phyloP scores from a whole-genome alignment of 2,329 filamentous ascomycete species.

The Diaporthe australafricana region DNA sequence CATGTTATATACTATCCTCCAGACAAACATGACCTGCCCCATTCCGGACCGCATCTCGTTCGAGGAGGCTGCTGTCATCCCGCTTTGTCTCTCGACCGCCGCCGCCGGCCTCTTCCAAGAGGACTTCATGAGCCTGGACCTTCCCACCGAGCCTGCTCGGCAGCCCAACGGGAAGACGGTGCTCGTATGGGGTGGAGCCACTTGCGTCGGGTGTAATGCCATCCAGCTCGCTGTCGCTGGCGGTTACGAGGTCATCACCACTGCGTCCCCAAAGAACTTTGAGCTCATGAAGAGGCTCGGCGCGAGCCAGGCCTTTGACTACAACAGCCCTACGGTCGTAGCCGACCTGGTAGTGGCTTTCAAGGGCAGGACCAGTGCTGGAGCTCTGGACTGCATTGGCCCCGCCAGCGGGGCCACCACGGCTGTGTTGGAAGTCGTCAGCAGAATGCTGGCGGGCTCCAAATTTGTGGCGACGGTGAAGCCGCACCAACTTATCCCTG shows the following conservation, averaged over 20 bases:
- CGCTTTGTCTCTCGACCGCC: slow-evolving; percentile 45
- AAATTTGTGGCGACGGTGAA: not conserved
- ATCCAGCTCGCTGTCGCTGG: slow-evolving; percentile 55
- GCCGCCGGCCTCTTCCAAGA: slow-evolving; percentile 42
- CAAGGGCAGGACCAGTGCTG: not conserved
- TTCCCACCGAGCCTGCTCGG: slow-evolving; percentile 10
- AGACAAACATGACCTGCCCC: slow-evolving; percentile 7
- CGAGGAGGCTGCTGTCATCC: slow-evolving; percentile 43
- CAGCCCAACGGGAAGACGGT: slow-evolving; percentile 38
- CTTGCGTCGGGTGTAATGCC: slow-evolving; percentile 55
- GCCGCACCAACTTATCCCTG: not conserved
- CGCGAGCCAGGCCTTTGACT: slow-evolving; percentile 53
- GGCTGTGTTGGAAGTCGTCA: not conserved
- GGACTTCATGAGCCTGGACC: slow-evolving; percentile 39
- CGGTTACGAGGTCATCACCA: slow-evolving; percentile 56
- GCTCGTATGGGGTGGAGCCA: slow-evolving; percentile 61
- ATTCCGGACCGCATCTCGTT: slow-evolving; percentile 44
- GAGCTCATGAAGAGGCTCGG: slow-evolving; percentile 51
- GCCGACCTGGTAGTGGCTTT: slow-evolving; percentile 33
- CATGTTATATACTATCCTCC: slow-evolving; percentile 40
- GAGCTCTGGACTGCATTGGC: not conserved
- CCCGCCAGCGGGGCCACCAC: not conserved
- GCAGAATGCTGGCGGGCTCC: not conserved
- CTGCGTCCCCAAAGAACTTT: slow-evolving; percentile 52
- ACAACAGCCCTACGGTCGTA: slow-evolving; percentile 44